Base-by-base conservation (phyloP, 108 stramenopile genomes). In the Cyclotella choctawhatcheeana region DNA sequence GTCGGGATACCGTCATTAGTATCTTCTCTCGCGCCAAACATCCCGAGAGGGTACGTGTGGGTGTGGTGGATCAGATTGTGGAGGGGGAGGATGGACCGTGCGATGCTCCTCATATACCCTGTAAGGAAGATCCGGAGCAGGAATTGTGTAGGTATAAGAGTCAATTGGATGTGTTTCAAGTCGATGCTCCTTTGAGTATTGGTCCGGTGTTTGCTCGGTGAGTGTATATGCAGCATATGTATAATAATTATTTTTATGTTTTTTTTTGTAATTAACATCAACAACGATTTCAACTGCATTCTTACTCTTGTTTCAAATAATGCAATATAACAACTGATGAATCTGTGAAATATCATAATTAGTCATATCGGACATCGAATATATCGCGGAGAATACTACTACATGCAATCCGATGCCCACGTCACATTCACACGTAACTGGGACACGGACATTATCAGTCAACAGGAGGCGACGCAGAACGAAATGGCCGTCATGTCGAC, bases 321-420 rank as follows among this genome's bases (percentile, higher is more conserved):
- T n/a, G n/a, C n/a, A n/a, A n/a, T n/a, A n/a, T 40, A 40, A 8
- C 37, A 8, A 40, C 12, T 40, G 37, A 40, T 40, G 37, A 12
- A 40, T 40, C n/a, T n/a, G n/a, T n/a, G n/a, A n/a, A n/a, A n/a
- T n/a, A n/a, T 40, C 6, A 40, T 12, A 48, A 48, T n/a, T n/a
- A 56, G 55, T 27, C 92, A 93, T 74, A 82, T 97, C 61, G 93
- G 93, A 29, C 77, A 92, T 80, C 83, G 96, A 7, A 53, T 93
- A 79, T 96, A 96, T 52, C 85, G 91, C 6, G 96, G 95, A 7
- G 97, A 99, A 79, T 96, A 95, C 56, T 99, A 96, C 71, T 89
- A 91, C 58, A 97, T 97, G 73, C 97, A 97, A 79, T 85, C 87
- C 13, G 98, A 99, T 85, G 94, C 97, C 6, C 97, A 99, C 83